Conservation (phyloP, 495 filamentous ascomycete genomes). For the Aspergillus biplanus region DNA sequence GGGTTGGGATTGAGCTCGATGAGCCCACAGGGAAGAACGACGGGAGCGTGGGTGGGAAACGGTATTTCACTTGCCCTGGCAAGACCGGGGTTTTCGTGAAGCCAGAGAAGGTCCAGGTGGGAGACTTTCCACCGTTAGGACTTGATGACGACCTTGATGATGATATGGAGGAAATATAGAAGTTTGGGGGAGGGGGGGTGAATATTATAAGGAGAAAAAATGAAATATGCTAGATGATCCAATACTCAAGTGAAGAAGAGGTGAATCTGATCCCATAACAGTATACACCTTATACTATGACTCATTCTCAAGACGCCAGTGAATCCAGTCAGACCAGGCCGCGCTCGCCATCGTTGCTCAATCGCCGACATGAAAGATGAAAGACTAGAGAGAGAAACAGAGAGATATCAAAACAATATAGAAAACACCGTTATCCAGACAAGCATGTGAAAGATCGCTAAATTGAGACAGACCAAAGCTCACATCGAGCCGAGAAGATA, state of each 20-base stretch:
- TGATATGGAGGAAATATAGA: slow-evolving; percentile 84
- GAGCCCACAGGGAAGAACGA: slow-evolving; percentile 92
- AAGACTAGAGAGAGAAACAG: slow-evolving; percentile 13
- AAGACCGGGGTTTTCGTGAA: slow-evolving; percentile 87
- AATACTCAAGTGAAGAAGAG: not conserved
- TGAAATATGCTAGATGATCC: slow-evolving; percentile 6
- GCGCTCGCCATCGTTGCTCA: slow-evolving; percentile 11
- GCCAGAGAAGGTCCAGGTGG: slow-evolving; percentile 86
- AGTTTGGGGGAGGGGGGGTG: too few species aligned
- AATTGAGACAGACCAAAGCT: slow-evolving; percentile 16
- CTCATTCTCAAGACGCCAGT: slow-evolving; percentile 1
- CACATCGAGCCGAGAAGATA: not conserved
- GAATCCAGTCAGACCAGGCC: slow-evolving; percentile 2
- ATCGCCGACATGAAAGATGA: slow-evolving; percentile 17
- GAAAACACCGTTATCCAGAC: slow-evolving; percentile 25
- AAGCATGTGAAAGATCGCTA: slow-evolving; percentile 36
- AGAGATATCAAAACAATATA: slow-evolving; percentile 12
- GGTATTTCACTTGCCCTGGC: slow-evolving; percentile 72
- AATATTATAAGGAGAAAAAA: not conserved
- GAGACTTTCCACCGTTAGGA: slow-evolving; percentile 73
- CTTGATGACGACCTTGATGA: slow-evolving; percentile 62
- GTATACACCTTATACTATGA: not conserved
- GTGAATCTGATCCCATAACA: too few species aligned
- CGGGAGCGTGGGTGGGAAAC: slow-evolving; percentile 73
- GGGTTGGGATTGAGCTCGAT: slow-evolving; percentile 85